phyloP scores from a whole-genome alignment of 371 early-diverging fungal species.

The Haplosporangium sp. region DNA sequence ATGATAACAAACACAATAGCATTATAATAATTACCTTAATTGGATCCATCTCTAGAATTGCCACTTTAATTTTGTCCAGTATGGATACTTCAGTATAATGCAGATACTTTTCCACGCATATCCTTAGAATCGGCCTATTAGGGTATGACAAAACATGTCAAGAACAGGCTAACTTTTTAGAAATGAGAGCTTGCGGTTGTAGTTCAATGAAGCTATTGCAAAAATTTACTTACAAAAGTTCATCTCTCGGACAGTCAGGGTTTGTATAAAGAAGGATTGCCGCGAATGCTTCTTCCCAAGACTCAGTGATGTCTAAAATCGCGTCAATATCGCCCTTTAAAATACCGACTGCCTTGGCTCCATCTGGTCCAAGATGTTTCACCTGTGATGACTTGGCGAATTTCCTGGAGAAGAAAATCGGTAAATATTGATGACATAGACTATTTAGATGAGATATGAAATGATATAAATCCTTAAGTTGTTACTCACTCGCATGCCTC shows the following conservation, averaged over 20 bases:
- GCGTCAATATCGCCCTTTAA: constrained; percentile 31
- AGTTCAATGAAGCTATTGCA: neutral
- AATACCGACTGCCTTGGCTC: constrained; percentile 17
- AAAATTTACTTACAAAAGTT: constrained; percentile 23
- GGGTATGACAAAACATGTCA: neutral
- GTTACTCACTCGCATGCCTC: constrained; percentile 38
- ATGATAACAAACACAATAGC: neutral
- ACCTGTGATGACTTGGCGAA: constrained; percentile 25
- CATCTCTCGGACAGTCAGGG: constrained; percentile 25
- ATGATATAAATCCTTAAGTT: neutral
- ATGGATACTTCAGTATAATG: constrained; percentile 15
- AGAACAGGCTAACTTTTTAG: neutral
- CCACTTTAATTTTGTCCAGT: constrained; percentile 33
- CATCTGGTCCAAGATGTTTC: constrained; percentile 21
- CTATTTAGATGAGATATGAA: neutral
- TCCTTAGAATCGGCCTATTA: constrained; percentile 22
- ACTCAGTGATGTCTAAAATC: constrained; percentile 27
- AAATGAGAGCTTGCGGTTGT: neutral
- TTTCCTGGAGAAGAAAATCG: constrained; percentile 11
- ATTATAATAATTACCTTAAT: constrained; percentile 26
- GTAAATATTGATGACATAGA: too few relatives aligned
- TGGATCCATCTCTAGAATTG: constrained; percentile 45
- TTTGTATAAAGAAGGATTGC: constrained; percentile 40
- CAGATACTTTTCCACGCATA: constrained; percentile 26
- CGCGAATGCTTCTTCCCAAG: constrained; percentile 48